Conservation (phyloP, 2,329 filamentous ascomycete genomes). For the Kalaharituber pfeilii region DNA sequence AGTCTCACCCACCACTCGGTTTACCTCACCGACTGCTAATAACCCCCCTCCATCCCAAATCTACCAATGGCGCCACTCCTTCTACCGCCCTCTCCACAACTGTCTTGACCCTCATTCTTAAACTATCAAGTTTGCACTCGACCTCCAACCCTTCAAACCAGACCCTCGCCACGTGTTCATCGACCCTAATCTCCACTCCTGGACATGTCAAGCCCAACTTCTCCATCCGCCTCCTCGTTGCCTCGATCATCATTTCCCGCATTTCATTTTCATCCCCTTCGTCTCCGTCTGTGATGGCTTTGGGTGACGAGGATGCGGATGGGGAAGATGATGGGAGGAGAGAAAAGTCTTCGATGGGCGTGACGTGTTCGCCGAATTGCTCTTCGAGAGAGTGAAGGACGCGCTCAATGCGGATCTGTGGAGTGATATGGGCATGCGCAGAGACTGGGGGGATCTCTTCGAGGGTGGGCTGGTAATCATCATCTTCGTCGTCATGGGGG, state of each 20-base stretch:
- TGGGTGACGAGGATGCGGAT: slow-evolving; percentile 14
- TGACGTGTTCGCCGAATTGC: slow-evolving; percentile 79
- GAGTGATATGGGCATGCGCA: slow-evolving; percentile 52
- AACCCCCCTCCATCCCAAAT: slow-evolving; percentile 2
- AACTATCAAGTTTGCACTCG: slow-evolving; percentile 60
- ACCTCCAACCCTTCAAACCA: slow-evolving; percentile 89
- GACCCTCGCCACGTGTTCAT: slow-evolving; percentile 70
- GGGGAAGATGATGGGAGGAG: slow-evolving; percentile 34
- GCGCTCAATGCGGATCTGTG: slow-evolving; percentile 62
- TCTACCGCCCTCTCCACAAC: slow-evolving; percentile 83
- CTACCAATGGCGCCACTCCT: slow-evolving; percentile 53
- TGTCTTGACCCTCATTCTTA: slow-evolving; percentile 68
- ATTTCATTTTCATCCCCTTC: slow-evolving; percentile 26
- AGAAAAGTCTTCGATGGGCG: slow-evolving; percentile 49
- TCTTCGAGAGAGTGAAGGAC: slow-evolving; percentile 94
- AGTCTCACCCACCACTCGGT: background rate
- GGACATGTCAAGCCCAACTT: slow-evolving; percentile 78
- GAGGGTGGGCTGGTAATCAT: background rate
- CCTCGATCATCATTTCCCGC: background rate
- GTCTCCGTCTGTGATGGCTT: slow-evolving; percentile 24
- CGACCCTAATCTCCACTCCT: slow-evolving; percentile 68
- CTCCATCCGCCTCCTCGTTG: slow-evolving; percentile 29
- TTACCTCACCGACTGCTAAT: background rate
- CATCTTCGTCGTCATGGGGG: slow-evolving; percentile 25
- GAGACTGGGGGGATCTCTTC: slow-evolving; percentile 37